These are phyloP conservation scores for Acanthamoeba castellanii DNA, from an alignment of 208 protist species.

Conservation along the genomic window DNA sequence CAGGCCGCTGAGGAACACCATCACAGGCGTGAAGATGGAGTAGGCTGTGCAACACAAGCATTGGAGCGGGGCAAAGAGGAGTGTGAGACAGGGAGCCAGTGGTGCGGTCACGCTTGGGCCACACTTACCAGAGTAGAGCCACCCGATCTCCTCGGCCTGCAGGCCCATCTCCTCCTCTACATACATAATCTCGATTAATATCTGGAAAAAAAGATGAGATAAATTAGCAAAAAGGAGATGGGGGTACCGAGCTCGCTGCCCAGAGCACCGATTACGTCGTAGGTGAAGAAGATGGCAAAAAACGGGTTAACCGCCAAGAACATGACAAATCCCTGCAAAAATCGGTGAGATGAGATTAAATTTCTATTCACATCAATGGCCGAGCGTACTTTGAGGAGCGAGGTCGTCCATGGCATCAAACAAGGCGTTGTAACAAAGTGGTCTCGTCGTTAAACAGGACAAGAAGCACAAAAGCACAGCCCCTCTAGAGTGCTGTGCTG, in stretches of 20 bases:
- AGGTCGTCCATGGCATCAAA: too few relatives aligned
- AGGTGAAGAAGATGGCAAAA: conserved; percentile 70
- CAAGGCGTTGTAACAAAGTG: too few relatives aligned
- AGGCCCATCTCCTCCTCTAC: conserved; percentile 43
- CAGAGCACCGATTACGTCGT: conserved; percentile 52
- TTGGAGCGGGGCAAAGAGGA: neutral
- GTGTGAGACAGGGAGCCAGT: neutral
- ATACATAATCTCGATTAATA: neutral
- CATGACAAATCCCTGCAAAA: neutral
- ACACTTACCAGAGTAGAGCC: conserved; percentile 53
- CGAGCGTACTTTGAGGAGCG: too few relatives aligned
- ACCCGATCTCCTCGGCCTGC: conserved; percentile 47
- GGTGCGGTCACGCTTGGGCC: neutral
- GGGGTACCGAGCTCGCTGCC: conserved; percentile 40
- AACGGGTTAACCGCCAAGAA: conserved; percentile 64
- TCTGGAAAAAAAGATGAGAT: neutral
- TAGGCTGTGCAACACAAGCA: conserved; percentile 24
- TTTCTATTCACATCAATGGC: too few relatives aligned
- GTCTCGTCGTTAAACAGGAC: too few relatives aligned
- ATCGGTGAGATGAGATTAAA: too few relatives aligned
- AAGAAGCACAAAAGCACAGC: too few relatives aligned
- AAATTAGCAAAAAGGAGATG: neutral
- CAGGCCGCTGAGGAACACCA: conserved; percentile 55
- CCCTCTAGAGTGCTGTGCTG: too few relatives aligned
- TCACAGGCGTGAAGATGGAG: conserved; percentile 69